These are phyloP conservation scores for Linum usitatissimum DNA, from an alignment of 345 rosid genomes.

Conservation along the genomic window DNA sequence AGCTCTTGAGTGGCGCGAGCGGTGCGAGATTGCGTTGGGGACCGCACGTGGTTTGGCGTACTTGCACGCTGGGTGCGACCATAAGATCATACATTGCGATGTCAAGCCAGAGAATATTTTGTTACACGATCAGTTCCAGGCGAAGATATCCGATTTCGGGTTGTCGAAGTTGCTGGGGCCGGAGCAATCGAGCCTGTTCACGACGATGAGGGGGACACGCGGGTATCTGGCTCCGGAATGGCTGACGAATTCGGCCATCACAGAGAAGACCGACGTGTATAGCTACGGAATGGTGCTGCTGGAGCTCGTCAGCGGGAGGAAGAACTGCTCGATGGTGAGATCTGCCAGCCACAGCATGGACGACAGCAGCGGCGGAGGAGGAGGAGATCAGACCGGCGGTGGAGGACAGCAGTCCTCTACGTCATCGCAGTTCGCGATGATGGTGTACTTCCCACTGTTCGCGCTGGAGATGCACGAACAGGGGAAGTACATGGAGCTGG, in stretches of 20 bases:
- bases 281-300: constrained; percentile 9
- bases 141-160: constrained; percentile 7
- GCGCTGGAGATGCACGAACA: constrained; percentile 55
- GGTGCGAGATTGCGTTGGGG: constrained; percentile 7
- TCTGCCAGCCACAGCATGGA: neutral
- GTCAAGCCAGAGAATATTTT: constrained; percentile 9
- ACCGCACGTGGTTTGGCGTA: constrained; percentile 4
- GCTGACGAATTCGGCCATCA: constrained; percentile 1
- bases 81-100: constrained; percentile 9
- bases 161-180: constrained; percentile 4
- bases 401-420: neutral
- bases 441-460: constrained; percentile 61
- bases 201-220: constrained; percentile 6
- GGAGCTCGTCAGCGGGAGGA: constrained; percentile 3
- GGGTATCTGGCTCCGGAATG: constrained; percentile 9
- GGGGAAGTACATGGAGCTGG: constrained; percentile 57
- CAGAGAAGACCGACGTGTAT: constrained; percentile 7
- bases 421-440: constrained; percentile 12
- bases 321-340: constrained; percentile 4
- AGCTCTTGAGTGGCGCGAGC: constrained; percentile 1
- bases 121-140: constrained; percentile 1
- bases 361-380: neutral
- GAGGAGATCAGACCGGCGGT: neutral
- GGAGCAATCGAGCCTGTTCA: constrained; percentile 8
- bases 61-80: constrained; percentile 5